These are phyloP conservation scores for Pigoraptor vietnamica DNA, from an alignment of 78 protist genomes.

Conservation along the genomic window DNA sequence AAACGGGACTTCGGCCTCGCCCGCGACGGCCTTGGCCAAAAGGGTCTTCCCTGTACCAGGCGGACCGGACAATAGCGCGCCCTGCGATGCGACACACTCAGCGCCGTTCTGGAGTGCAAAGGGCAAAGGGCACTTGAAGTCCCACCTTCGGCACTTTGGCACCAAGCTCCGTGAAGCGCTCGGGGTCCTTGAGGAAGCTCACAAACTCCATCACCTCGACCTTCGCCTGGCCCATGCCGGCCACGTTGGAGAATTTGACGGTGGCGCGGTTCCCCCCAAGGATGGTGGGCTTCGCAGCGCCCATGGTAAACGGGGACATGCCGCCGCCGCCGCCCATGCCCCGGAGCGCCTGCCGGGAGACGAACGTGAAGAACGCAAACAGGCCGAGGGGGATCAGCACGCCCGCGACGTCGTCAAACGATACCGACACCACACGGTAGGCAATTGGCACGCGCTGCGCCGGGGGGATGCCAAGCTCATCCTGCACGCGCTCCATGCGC, in stretches of 20 bases:
- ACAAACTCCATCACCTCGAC: constrained; percentile 89
- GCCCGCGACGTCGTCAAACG: neutral
- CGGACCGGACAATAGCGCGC: constrained; percentile 90
- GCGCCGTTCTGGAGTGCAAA: neutral
- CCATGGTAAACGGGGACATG: constrained; percentile 14
- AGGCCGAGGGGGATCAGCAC: constrained; percentile 36
- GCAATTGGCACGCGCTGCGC: constrained; percentile 26
- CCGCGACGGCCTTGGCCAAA: constrained; percentile 83
- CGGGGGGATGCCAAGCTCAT: constrained; percentile 14
- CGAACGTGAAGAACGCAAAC: constrained; percentile 7
- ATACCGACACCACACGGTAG: neutral
- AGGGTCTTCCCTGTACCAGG: constrained; percentile 97
- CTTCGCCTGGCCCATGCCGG: constrained; percentile 88
- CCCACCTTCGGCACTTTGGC: constrained; percentile 84
- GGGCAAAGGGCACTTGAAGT: too few species aligned
- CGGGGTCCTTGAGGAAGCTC: constrained; percentile 89
- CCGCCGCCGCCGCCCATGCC: constrained; percentile 8
- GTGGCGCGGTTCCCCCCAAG: neutral
- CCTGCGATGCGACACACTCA: neutral
- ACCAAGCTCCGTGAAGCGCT: constrained; percentile 65
- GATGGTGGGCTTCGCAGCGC: constrained; percentile 28
- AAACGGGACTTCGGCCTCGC: constrained; percentile 96
- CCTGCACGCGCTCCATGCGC: constrained; percentile 36
- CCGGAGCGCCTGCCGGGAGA: neutral
- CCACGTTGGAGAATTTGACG: constrained; percentile 74